These are phyloP conservation scores for Apiospora sp. DNA, from an alignment of 2,329 filamentous ascomycete species.

Conservation along the genomic window DNA sequence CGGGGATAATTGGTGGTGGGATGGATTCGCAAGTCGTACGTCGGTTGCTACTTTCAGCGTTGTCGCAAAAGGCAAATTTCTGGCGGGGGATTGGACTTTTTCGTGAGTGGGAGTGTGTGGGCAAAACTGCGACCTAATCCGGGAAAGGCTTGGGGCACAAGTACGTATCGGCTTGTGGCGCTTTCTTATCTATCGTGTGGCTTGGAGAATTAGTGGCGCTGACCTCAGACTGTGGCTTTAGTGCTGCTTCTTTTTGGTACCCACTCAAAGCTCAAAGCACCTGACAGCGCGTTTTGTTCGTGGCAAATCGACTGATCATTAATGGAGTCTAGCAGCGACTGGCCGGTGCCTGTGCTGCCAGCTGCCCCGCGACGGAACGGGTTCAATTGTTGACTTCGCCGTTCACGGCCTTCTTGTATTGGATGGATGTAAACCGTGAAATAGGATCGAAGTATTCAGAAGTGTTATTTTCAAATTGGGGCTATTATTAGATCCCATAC, in stretches of 20 bases:
- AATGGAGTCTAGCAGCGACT: not conserved
- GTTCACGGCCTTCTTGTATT: not conserved
- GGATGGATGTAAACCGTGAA: too few relatives aligned
- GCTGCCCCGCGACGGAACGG: conserved; percentile 16
- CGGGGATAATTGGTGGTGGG: conserved; percentile 41
- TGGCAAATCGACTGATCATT: not conserved
- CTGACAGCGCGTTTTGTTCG: conserved; percentile 4
- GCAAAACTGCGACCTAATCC: conserved; percentile 21
- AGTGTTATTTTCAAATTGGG: not conserved
- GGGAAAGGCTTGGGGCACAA: conserved; percentile 20
- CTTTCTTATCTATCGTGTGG: not conserved
- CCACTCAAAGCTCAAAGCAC: conserved; percentile 4
- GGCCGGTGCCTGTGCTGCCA: conserved; percentile 1
- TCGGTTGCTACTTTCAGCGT: conserved; percentile 19
- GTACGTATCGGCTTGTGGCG: conserved; percentile 2
- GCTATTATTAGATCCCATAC: not conserved
- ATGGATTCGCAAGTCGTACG: conserved; percentile 26
- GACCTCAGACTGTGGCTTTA: not conserved
- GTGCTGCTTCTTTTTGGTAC: not conserved
- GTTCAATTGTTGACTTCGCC: conserved; percentile 9
- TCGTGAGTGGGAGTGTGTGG: conserved; percentile 16
- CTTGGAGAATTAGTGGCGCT: not conserved
- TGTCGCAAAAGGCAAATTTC: conserved; percentile 31
- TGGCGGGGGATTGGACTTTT: conserved; percentile 28
- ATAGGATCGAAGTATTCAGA: not conserved